A percentile compares a stretch with the other conserved stretches of the same genome.
Conservation (phyloP, 495 filamentous ascomycete genomes). For the Recurvomyces mirabilis region DNA sequence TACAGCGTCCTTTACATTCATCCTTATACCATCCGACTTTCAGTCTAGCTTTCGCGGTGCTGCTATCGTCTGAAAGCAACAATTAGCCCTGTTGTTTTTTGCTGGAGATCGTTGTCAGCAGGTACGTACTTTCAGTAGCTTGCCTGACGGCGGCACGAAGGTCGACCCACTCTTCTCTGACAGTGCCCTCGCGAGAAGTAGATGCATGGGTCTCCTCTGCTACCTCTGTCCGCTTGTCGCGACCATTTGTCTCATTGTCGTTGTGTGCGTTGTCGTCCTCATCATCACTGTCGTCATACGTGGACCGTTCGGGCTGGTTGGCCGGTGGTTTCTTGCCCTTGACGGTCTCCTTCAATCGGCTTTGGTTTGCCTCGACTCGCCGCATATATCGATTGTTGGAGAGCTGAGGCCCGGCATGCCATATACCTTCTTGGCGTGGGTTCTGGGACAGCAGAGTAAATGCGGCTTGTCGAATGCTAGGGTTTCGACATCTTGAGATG, state of each 20-base stretch:
- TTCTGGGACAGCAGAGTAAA: conserved; percentile 20
- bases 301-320: no score
- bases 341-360: conserved; percentile 7
- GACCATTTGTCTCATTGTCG: no score
- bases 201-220: neutral
- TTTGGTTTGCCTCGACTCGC: neutral
- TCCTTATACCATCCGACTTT: neutral
- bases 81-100: neutral
- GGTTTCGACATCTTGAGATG: conserved; percentile 17
- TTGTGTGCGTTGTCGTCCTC: no score
- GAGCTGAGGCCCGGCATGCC: conserved; percentile 18
- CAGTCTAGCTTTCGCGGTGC: no score
- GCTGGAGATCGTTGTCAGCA: neutral
- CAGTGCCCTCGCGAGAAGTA: neutral
- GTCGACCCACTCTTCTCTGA: conserved; percentile 8
- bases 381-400: conserved; percentile 10
- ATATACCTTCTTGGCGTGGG: conserved; percentile 19
- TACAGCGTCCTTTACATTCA: conserved; percentile 3
- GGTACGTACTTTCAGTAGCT: conserved; percentile 3
- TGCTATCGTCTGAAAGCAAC: no score
- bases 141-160: neutral
- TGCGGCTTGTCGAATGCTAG: conserved; percentile 17
- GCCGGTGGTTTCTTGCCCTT: no score
- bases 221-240: no score
- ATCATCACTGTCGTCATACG: no score